Base-by-base conservation (phyloP, 169 alveolate genomes). In the Plasmodium cynomolgi region DNA sequence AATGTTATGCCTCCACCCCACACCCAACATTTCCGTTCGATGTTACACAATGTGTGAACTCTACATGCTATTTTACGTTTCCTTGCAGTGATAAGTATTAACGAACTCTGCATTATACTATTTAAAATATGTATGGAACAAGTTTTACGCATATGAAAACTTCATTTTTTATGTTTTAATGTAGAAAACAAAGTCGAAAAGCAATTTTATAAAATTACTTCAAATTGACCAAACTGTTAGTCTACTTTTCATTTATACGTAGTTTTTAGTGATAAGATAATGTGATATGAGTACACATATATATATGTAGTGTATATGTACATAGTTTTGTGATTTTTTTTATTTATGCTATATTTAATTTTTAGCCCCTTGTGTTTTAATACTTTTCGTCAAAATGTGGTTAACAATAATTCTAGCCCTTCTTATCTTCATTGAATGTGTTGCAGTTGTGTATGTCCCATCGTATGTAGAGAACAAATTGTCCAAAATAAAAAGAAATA, bases 311-410 rank as follows among this genome's bases (percentile, higher is more conserved):
- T 17, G 47, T 26, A 50, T 31, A 54, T 50, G 34, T 26, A 58
- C 20, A n/a, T 83, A 11, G 62, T 81, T 15, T 15, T 34, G 44
- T 62, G 47, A 37, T 1, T 41, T 84, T 41, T 71, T 41, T 71
- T 74, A 68, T 68, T 84, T 71, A 56, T 33, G 47, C 33, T 56
- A 56, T 84, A 41, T 34, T 84, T 72, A 23, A 29, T 84, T 84
- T 71, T 84, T 72, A 41, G 50, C 39, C 72, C 50, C 68, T 71
- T 23, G 23, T 3, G 31, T 72, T 20, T 85, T 75, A 85, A 26
- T 50, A 7, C 39, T 75, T 85, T 85, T 85, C 81, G 85, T 85
- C 44, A 85, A 85, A 75, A 85, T 85, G 93, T 85, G 93, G 93
- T 54, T 85, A 77, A 75, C 84, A 85, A 17, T 74, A 29, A 71